Conservation (phyloP, 495 filamentous ascomycete genomes). For the Alectoria sarmentosa region DNA sequence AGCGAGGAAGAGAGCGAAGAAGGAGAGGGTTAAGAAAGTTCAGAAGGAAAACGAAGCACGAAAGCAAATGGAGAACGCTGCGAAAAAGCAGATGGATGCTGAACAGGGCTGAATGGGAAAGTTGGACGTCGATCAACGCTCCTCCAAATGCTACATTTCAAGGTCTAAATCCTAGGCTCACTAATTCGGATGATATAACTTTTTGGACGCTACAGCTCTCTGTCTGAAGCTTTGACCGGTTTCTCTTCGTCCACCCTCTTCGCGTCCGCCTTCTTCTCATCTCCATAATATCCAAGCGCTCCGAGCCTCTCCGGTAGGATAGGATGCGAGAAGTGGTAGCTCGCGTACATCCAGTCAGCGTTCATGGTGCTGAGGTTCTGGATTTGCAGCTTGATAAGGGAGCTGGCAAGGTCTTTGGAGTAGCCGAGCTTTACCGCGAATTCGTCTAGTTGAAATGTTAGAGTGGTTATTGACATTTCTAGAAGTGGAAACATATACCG, state of each 20-base stretch:
- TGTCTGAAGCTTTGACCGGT: constrained; percentile 49
- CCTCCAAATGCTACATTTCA: not conserved
- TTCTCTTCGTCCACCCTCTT: constrained; percentile 47
- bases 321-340: constrained; percentile 96
- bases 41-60: constrained; percentile 38
- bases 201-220: constrained; percentile 44
- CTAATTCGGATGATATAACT: not conserved
- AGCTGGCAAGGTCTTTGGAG: constrained; percentile 71
- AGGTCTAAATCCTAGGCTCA: not conserved
- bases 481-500: constrained; percentile 43
- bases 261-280: constrained; percentile 43
- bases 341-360: constrained; percentile 95
- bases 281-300: constrained; percentile 75
- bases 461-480: constrained; percentile 9
- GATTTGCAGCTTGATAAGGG: constrained; percentile 94
- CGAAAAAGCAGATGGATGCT: constrained; percentile 30
- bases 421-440: constrained; percentile 86
- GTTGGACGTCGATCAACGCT: not conserved
- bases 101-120: constrained; percentile 11
- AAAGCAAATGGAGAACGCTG: constrained; percentile 32
- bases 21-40: constrained; percentile 40
- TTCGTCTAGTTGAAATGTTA: constrained; percentile 43
- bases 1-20: constrained; percentile 45
- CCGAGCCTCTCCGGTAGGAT: constrained; percentile 89
- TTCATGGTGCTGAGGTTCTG: constrained; percentile 98